These are phyloP conservation scores for Penicillium griseofulvum DNA, from an alignment of 2,329 filamentous ascomycete genomes.

Conservation along the genomic window DNA sequence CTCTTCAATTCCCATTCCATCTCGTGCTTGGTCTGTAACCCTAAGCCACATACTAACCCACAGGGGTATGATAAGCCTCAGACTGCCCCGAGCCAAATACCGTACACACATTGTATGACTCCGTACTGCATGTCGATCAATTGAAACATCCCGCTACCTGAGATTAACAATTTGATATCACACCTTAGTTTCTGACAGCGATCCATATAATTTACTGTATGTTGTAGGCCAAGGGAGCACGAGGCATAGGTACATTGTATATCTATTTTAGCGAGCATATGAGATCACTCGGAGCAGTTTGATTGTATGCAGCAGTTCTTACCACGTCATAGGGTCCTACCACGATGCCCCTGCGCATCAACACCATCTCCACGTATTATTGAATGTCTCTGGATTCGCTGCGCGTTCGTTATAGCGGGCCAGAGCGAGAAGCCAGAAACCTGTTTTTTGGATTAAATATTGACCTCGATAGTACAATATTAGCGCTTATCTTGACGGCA, in stretches of 20 bases:
- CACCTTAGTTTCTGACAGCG: background rate
- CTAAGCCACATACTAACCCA: background rate
- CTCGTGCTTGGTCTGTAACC: background rate
- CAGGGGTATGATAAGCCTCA: background rate
- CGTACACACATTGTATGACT: background rate
- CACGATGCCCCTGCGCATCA: background rate
- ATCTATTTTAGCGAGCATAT: background rate
- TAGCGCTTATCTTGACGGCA: background rate
- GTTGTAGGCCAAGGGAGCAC: background rate
- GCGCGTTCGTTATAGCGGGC: too few relatives aligned
- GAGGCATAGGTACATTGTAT: background rate
- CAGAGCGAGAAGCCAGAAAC: background rate
- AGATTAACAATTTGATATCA: conserved; percentile 9
- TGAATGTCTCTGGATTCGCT: background rate
- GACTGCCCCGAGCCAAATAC: background rate
- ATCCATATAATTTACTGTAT: background rate
- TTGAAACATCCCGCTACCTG: background rate
- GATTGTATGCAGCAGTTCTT: background rate
- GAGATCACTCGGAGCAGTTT: background rate
- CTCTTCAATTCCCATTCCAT: background rate
- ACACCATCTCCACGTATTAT: background rate
- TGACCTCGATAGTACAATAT: background rate
- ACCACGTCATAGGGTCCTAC: background rate
- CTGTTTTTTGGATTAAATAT: background rate
- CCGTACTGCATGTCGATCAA: background rate